Conservation (phyloP, 441 rosid genomes). For the Jatropha podagrica region DNA sequence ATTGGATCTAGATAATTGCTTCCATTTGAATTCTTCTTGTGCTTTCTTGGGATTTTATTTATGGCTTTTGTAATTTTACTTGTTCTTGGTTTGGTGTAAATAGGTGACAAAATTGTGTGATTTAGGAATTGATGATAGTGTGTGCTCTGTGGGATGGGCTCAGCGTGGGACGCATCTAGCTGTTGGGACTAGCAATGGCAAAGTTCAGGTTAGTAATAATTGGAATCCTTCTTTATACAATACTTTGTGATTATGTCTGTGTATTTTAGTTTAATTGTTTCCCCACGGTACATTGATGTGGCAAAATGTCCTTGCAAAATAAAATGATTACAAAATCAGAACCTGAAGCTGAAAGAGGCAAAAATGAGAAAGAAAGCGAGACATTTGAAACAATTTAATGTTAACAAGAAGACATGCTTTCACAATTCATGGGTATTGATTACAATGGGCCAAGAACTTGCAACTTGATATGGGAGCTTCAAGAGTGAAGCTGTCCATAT, state of each 20-base stretch:
- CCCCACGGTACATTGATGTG: neutral
- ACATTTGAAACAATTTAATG: neutral
- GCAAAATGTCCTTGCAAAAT: neutral
- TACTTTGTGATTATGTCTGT: neutral
- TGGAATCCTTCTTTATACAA: neutral
- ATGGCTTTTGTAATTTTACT: neutral
- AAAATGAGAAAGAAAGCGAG: neutral
- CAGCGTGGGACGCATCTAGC: slow-evolving; percentile 81
- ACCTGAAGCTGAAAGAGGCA: neutral
- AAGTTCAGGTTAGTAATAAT: slow-evolving; percentile 66
- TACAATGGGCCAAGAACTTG: neutral
- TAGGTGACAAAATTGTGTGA: slow-evolving; percentile 96
- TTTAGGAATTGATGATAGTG: slow-evolving; percentile 79
- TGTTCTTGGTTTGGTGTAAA: neutral
- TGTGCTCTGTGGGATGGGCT: slow-evolving; percentile 97
- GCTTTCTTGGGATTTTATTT: neutral
- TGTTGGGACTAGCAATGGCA: slow-evolving; percentile 86
- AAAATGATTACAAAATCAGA: neutral
- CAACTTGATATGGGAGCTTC: slow-evolving; percentile 7
- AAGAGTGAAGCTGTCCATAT: neutral
- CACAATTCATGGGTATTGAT: neutral
- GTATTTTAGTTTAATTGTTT: neutral
- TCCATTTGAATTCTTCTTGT: neutral
- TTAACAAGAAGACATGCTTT: neutral
- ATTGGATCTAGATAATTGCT: neutral